phyloP scores from a whole-genome alignment of 2,329 filamentous ascomycete species.

The Metarhizium album region DNA sequence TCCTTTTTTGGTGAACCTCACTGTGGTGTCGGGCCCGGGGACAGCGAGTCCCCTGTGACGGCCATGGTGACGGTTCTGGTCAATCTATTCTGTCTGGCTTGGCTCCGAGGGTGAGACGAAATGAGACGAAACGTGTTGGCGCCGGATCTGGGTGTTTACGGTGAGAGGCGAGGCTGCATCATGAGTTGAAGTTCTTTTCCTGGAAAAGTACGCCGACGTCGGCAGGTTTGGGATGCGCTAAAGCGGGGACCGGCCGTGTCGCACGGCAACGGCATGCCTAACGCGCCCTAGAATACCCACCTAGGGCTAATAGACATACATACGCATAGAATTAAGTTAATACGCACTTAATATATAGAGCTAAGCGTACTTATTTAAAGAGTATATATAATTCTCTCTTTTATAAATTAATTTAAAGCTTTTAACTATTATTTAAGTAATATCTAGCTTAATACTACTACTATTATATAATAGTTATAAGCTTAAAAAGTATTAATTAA shows the following conservation, averaged over 20 bases:
- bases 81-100: neutral
- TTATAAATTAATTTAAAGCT: too few species aligned
- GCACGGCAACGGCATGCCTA: neutral
- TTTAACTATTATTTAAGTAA: too few species aligned
- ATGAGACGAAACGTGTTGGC: neutral
- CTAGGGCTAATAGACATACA: too few species aligned
- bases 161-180: neutral
- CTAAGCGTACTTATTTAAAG: too few species aligned
- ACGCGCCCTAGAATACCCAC: too few species aligned
- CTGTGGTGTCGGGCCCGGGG: slow-evolving; percentile 5
- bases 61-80: neutral
- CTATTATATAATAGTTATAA: too few species aligned
- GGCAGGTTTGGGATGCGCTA: neutral
- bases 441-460: too few species aligned
- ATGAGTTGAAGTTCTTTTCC: neutral
- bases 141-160: neutral
- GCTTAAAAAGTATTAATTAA: too few species aligned
- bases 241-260: neutral
- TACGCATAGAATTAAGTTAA: too few species aligned
- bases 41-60: neutral
- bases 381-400: too few species aligned
- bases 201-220: neutral
- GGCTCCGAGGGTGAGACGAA: neutral
- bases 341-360: too few species aligned
- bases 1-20: neutral